A percentile compares a stretch with the other conserved stretches of the same genome.
Conservation (phyloP, 805 yeast genomes). For the Candida sanyiensis region DNA sequence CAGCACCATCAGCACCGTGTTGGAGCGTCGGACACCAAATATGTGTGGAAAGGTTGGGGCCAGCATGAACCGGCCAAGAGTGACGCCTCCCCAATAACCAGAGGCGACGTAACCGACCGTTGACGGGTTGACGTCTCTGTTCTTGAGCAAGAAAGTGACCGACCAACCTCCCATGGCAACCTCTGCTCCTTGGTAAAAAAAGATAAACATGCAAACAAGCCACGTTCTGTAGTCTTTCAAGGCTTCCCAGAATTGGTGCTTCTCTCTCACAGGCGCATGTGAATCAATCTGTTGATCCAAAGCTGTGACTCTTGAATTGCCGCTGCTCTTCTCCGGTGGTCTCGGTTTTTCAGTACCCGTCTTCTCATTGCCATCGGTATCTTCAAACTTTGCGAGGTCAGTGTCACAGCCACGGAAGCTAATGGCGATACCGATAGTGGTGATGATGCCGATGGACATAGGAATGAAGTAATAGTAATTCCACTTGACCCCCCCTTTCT, state of each 20-base stretch:
- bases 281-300: not conserved
- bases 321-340: too few species aligned
- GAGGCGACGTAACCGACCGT: slow-evolving; percentile 53
- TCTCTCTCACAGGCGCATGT: slow-evolving; percentile 3
- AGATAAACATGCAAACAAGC: slow-evolving; percentile 46
- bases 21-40: slow-evolving; percentile 42
- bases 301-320: too few species aligned
- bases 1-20: slow-evolving; percentile 29
- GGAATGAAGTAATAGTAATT: slow-evolving; percentile 48
- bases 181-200: slow-evolving; percentile 60
- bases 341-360: slow-evolving; percentile 1
- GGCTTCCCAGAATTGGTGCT: slow-evolving; percentile 28
- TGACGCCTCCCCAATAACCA: slow-evolving; percentile 63
- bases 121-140: slow-evolving; percentile 38
- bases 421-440: slow-evolving; percentile 28
- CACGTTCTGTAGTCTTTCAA: slow-evolving; percentile 40
- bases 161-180: slow-evolving; percentile 63
- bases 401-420: slow-evolving; percentile 43
- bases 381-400: slow-evolving; percentile 30
- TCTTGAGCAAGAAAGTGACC: slow-evolving; percentile 50
- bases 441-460: slow-evolving; percentile 40
- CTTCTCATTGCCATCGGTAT: slow-evolving; percentile 1
- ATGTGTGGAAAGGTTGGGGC: slow-evolving; percentile 34
- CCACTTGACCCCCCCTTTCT: slow-evolving; percentile 47
- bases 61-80: slow-evolving; percentile 49